Evolutionary conservation across 2,329 filamentous ascomycete genomes (phyloP), one percentile per base, ranked within the genome.

Genomic region (Magnaporthales sp.): DNA sequence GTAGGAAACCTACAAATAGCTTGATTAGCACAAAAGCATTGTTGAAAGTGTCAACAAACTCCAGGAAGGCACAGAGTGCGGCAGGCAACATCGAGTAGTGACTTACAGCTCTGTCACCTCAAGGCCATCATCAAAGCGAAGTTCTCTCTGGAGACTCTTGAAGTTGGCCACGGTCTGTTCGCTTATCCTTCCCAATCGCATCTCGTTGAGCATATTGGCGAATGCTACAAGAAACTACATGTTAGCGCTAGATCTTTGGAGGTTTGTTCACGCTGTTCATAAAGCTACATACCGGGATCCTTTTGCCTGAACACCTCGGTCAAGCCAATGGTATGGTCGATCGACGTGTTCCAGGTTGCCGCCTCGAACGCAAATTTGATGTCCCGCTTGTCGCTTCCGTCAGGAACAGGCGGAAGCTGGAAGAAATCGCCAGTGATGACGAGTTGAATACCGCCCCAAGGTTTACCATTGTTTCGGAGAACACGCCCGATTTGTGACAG

Each of bases 341-440:
- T 96, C 1, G 91, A 91, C 0, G 93, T 97, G 67, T 84, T 89
- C 95, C 96, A 99, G 0, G 93, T 96, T 2, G 86, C 86, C 8
- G 93, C 93, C 72, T 97, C 92, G 74, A 99, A 99, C 0, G 93
- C 90, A 76, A 99, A 99, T 74, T 93, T 97, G 62, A 89, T 87
- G 29, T 89, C 84, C 62, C 82, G 79, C 68, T 80, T 79, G 65
- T 88, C 86, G 58, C 86, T 87, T 56, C 81, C 81, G 46, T 97
- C 93, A 1, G 94, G 93, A 1, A 99, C 95, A 0, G 95, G 95
- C 0, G 95, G 95, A 3, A 99, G 80, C 75, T 99, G 95, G 77
- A 99, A 99, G 78, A 99, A 99, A 74, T 99, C 95, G 3, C 95
- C 95, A 0, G 95, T 99, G 68, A 99, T 91, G 67, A 99, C 86